Conservation (phyloP, 257 asterid species). For the Rauvolfia tetraphylla region DNA sequence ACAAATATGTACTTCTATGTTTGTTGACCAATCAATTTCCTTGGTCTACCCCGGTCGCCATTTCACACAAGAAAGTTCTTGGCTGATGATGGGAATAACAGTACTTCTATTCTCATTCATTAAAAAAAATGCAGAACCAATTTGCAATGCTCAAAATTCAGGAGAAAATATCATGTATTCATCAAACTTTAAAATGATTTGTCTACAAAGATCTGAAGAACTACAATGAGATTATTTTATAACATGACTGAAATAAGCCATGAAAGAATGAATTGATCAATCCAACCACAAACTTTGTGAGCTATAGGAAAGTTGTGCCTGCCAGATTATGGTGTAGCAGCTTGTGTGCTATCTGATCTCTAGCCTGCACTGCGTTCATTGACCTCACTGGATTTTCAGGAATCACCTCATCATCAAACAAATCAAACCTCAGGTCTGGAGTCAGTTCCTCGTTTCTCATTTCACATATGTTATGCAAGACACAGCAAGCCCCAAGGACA, state of each 20-base stretch:
- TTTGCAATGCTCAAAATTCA: not conserved
- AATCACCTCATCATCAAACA: slow-evolving; percentile 53
- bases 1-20: too few relatives aligned
- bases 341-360: slow-evolving; percentile 78
- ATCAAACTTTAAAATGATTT: not conserved
- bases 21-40: not conserved
- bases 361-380: slow-evolving; percentile 30
- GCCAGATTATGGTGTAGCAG: slow-evolving; percentile 60
- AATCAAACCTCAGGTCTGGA: slow-evolving; percentile 49
- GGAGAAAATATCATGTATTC: not conserved
- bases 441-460: slow-evolving; percentile 48
- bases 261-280: slow-evolving; percentile 17
- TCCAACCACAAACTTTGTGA: not conserved
- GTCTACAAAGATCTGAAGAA: slow-evolving; percentile 8
- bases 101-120: too few relatives aligned
- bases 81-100: too few relatives aligned
- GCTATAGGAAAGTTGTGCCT: slow-evolving; percentile 37
- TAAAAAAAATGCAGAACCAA: not conserved
- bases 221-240: slow-evolving; percentile 17
- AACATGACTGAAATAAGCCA: slow-evolving; percentile 30
- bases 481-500: slow-evolving; percentile 82
- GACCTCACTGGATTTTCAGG: slow-evolving; percentile 51
- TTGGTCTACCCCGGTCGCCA: not conserved
- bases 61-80: not conserved
- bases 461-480: slow-evolving; percentile 80